Base-by-base conservation (phyloP, 176 grass and related monocot genomes). In the Triticum monococcum region DNA sequence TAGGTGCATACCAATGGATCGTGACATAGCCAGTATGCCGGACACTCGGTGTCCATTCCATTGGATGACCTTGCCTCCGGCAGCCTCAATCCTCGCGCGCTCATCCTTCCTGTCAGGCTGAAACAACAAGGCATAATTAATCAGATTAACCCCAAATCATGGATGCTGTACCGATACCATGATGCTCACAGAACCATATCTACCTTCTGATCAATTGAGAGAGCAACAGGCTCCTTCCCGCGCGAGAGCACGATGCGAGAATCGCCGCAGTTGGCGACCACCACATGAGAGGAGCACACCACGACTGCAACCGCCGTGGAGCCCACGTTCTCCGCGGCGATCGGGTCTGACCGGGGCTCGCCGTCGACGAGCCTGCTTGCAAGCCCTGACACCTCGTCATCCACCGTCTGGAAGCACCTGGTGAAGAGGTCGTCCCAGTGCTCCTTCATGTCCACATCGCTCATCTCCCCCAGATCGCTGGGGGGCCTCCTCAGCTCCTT, bases 151-250 rank as follows among this genome's bases (percentile, higher is more conserved):
- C 41, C 26, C 23, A 11, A 0, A 26, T 12, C 35, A 4, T 46
- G 26, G 38, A 81, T 3, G 10, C 17, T 12, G 23, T 0, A 52
- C 16, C 40, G 12, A 18, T 0, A 63, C 17, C 13, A 36, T 4
- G 18, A 25, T 8, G 38, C 33, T 11, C 77, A 74, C 3, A 5
- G 18, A 26, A 83, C 28, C 3, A 14, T 4, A 8, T 38, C 77
- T 82, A 93, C 94, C 90, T 96, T 96, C 63, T 96, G 94, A 89
- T 96, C 94, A 46, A 93, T 88, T 1, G 94, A 96, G 61, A 91
- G 28, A 5, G 81, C 25, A 10, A 96, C 69, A 0, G 94, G 89
- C 60, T 93, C 86, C 72, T 96, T 96, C 67, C 87, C 84, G 7
- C 94, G 94, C 7, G 73, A 96, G 48, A 96, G 89, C 9, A 96